Evolutionary conservation across 192 early-diverging fungal genomes (phyloP).

Genomic region (Endogone sp.): DNA sequence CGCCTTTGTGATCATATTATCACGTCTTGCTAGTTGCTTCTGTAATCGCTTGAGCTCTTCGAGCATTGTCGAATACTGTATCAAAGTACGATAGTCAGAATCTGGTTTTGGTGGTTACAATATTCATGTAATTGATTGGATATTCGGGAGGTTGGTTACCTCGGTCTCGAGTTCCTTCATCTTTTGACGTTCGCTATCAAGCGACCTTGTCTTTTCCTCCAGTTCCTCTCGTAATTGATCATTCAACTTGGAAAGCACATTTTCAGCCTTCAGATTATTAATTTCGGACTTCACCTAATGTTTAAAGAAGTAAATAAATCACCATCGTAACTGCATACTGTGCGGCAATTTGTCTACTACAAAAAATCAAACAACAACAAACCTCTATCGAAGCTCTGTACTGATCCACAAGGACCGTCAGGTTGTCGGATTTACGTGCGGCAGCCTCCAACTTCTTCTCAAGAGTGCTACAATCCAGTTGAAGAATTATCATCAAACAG

Average conservation of each 20-base stretch:
- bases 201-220: slow-evolving; percentile 3
- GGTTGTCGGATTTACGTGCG: slow-evolving; percentile 26
- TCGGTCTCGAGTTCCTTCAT: slow-evolving; percentile 10
- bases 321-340: too few relatives aligned
- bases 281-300: neutral
- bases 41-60: slow-evolving; percentile 6
- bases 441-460: slow-evolving; percentile 29
- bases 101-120: too few relatives aligned
- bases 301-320: too few relatives aligned
- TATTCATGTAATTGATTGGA: too few relatives aligned
- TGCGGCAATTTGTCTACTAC: too few relatives aligned
- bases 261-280: neutral
- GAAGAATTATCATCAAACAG: neutral
- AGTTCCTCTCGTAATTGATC: slow-evolving; percentile 25
- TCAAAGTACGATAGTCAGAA: too few relatives aligned
- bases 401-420: slow-evolving; percentile 28
- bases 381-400: slow-evolving; percentile 20
- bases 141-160: neutral
- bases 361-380: neutral
- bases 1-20: slow-evolving; percentile 28
- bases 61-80: slow-evolving; percentile 10
- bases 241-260: slow-evolving; percentile 12
- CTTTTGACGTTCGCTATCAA: slow-evolving; percentile 4
- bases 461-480: slow-evolving; percentile 9
- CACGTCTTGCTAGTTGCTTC: slow-evolving; percentile 17